Percentiles rank a stretch among this genome's conserved stretches.
These are phyloP conservation scores for Juglanconis sp. DNA, from an alignment of 2,329 filamentous ascomycete species.

Conservation along the genomic window DNA sequence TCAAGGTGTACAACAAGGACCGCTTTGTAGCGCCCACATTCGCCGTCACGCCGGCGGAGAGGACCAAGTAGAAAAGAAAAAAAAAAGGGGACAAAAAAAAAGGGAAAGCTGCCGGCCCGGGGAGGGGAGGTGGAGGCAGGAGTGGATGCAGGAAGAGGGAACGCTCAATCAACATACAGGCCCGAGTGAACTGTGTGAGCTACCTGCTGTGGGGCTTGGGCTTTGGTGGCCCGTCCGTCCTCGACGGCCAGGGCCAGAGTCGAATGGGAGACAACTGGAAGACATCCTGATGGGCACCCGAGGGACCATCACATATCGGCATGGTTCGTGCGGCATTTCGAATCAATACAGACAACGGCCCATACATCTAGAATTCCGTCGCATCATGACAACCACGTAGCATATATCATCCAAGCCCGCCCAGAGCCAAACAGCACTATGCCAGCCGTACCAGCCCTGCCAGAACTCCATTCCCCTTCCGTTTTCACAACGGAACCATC, in stretches of 20 bases:
- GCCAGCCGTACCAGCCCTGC: neutral
- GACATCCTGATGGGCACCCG: neutral
- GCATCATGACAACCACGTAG: neutral
- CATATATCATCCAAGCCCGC: neutral
- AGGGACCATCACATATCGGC: neutral
- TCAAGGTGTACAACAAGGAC: slow-evolving; percentile 83
- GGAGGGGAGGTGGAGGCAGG: neutral
- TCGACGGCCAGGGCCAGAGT: neutral
- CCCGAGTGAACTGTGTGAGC: too few species aligned
- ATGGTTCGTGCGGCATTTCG: too few species aligned
- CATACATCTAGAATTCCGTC: neutral
- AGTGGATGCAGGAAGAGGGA: neutral
- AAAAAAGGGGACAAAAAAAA: neutral
- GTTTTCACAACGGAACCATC: neutral
- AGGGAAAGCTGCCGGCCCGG: neutral
- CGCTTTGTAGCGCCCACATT: slow-evolving; percentile 83
- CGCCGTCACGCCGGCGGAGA: slow-evolving; percentile 63
- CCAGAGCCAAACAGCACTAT: neutral
- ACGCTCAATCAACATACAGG: too few species aligned
- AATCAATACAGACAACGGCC: too few species aligned
- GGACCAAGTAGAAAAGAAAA: slow-evolving; percentile 55
- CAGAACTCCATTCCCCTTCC: neutral
- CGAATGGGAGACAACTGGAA: neutral
- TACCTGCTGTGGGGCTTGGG: too few species aligned
- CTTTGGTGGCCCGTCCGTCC: too few species aligned